These are phyloP conservation scores for Anthracocystis setariae DNA, from an alignment of 1,284 basidiomycete species.

Conservation along the genomic window DNA sequence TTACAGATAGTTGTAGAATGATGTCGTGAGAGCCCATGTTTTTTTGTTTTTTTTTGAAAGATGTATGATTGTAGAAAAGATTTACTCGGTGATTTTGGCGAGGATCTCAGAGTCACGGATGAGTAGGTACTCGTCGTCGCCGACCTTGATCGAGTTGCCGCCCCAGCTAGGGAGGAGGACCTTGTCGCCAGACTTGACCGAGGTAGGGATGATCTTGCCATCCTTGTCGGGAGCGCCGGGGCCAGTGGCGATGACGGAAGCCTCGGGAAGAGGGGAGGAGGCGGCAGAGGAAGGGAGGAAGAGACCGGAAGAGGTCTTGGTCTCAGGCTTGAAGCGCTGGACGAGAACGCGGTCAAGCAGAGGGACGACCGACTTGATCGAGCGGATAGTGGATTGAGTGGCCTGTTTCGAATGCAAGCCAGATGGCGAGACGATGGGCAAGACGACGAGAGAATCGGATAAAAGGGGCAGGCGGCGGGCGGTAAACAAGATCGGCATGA, in stretches of 20 bases:
- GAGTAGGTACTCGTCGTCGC: conserved; percentile 94
- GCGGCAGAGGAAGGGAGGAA: conserved; percentile 91
- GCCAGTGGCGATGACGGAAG: conserved; percentile 93
- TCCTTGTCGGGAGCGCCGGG: conserved; percentile 89
- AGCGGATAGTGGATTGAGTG: conserved; percentile 68
- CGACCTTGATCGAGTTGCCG: conserved; percentile 93
- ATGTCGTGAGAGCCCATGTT: neutral
- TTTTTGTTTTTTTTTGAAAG: neutral
- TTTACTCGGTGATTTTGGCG: conserved; percentile 93
- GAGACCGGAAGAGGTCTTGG: conserved; percentile 74
- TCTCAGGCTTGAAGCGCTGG: conserved; percentile 89
- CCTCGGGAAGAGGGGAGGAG: conserved; percentile 86
- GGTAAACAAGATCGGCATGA: neutral
- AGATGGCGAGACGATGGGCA: neutral
- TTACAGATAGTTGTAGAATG: conserved; percentile 14
- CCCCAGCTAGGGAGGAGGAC: conserved; percentile 96
- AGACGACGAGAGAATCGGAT: neutral
- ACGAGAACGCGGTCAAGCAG: conserved; percentile 96
- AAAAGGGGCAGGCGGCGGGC: neutral
- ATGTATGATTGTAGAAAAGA: neutral
- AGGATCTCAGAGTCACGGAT: conserved; percentile 96
- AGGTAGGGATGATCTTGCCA: conserved; percentile 79
- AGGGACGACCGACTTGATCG: conserved; percentile 89
- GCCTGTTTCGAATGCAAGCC: conserved; percentile 12
- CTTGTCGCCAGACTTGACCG: conserved; percentile 87